phyloP scores from a whole-genome alignment of 148 eudicot species.

The Gaultheria prostrata region DNA sequence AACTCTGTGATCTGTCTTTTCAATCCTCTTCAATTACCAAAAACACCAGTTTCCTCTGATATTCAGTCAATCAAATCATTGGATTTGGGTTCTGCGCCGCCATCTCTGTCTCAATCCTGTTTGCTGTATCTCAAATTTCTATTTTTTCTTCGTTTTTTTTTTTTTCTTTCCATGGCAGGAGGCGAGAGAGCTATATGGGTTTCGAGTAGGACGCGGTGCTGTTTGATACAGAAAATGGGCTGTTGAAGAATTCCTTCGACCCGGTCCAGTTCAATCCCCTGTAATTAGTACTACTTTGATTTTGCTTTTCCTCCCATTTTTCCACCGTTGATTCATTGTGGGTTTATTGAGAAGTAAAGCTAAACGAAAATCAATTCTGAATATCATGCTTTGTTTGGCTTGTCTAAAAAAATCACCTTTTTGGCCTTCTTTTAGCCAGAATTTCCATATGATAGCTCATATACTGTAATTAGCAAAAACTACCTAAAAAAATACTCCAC shows the following conservation, averaged over 20 bases:
- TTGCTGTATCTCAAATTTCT: background rate
- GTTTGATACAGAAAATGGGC: background rate
- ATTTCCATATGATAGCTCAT: background rate
- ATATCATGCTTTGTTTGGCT: background rate
- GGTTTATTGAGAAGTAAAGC: background rate
- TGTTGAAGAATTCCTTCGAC: background rate
- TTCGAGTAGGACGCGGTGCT: background rate
- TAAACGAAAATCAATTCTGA: background rate
- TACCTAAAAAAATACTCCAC: background rate
- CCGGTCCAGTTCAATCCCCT: background rate
- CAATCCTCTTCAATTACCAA: background rate
- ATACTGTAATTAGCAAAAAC: background rate
- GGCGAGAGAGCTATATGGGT: background rate
- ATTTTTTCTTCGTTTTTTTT: too few species aligned
- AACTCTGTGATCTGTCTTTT: constrained; percentile 22
- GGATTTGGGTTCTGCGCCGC: background rate
- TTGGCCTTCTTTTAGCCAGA: background rate
- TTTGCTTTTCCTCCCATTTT: background rate
- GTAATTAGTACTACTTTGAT: too few species aligned
- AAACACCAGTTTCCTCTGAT: background rate
- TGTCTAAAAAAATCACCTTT: background rate
- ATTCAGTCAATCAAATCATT: background rate
- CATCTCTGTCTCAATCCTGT: background rate
- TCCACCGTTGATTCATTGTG: background rate
- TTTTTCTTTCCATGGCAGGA: background rate